Percentiles rank a stretch among this genome's conserved stretches.
These are phyloP conservation scores for Claviceps sp. DNA, from an alignment of 2,329 filamentous ascomycete genomes.

Conservation along the genomic window DNA sequence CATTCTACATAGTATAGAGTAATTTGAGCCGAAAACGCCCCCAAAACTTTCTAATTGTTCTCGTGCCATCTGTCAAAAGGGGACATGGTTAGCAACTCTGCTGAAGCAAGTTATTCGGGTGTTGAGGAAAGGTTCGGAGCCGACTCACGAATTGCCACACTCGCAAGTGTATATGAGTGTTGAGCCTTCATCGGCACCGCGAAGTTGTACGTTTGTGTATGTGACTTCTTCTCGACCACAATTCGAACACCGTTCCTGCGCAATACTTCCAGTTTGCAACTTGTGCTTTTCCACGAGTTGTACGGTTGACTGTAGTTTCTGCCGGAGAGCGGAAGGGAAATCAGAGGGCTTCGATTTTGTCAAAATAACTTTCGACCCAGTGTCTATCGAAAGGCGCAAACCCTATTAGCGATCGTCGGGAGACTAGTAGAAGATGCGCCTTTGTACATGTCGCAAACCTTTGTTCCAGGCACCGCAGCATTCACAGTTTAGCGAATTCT, in stretches of 20 bases:
- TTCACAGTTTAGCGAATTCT: slow-evolving; percentile 67
- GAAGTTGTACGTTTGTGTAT: slow-evolving; percentile 73
- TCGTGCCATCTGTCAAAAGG: slow-evolving; percentile 32
- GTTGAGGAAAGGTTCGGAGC: neutral
- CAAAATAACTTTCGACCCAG: slow-evolving; percentile 59
- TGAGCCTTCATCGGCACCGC: slow-evolving; percentile 87
- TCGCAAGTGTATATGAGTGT: slow-evolving; percentile 85
- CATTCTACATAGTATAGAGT: slow-evolving; percentile 1
- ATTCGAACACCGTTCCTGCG: slow-evolving; percentile 58
- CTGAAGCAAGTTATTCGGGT: slow-evolving; percentile 4
- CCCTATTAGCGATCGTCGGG: neutral
- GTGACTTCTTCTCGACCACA: slow-evolving; percentile 74
- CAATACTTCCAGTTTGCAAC: slow-evolving; percentile 57
- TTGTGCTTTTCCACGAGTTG: slow-evolving; percentile 70
- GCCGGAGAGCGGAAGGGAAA: slow-evolving; percentile 79
- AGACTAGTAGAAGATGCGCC: neutral
- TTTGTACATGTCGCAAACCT: slow-evolving; percentile 36
- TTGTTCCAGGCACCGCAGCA: slow-evolving; percentile 76
- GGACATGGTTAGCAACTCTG: neutral
- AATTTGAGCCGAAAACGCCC: slow-evolving; percentile 2
- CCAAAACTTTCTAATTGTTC: slow-evolving; percentile 41
- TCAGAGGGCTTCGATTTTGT: slow-evolving; percentile 80
- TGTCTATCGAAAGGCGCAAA: slow-evolving; percentile 36
- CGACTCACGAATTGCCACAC: slow-evolving; percentile 66
- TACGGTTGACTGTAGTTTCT: slow-evolving; percentile 71